Evolutionary conservation across 106 monocot genomes (phyloP).

Genomic region (Dioscorea zingiberensis): DNA sequence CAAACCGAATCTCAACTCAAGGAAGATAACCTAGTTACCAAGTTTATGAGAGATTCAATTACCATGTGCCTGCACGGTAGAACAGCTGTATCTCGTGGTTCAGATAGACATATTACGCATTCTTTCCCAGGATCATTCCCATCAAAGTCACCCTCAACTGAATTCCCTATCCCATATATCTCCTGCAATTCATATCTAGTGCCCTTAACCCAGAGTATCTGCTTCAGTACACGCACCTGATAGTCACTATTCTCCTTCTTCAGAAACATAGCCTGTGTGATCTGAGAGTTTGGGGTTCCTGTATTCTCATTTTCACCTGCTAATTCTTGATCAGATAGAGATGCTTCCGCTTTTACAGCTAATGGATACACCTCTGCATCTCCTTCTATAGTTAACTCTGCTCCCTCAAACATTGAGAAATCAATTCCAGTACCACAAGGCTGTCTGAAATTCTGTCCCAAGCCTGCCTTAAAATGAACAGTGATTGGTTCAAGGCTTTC

Average conservation of each 20-base stretch:
- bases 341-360: slow-evolving; percentile 62
- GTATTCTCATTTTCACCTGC: slow-evolving; percentile 17
- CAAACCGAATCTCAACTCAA: too few relatives aligned
- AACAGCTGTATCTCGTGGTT: slow-evolving; percentile 71
- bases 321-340: slow-evolving; percentile 16
- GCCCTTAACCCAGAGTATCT: slow-evolving; percentile 59
- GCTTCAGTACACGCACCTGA: slow-evolving; percentile 45
- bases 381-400: slow-evolving; percentile 36
- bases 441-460: slow-evolving; percentile 71
- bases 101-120: slow-evolving; percentile 73
- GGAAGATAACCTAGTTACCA: too few relatives aligned
- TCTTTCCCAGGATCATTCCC: slow-evolving; percentile 73
- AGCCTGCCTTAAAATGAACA: slow-evolving; percentile 42
- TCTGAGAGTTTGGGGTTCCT: slow-evolving; percentile 43
- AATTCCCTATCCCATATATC: slow-evolving; percentile 79
- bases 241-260: slow-evolving; percentile 55
- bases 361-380: slow-evolving; percentile 51
- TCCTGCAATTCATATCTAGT: slow-evolving; percentile 68
- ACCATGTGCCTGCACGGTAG: slow-evolving; percentile 83
- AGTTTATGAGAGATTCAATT: not conserved
- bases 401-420: slow-evolving; percentile 46
- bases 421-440: slow-evolving; percentile 60
- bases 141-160: slow-evolving; percentile 55
- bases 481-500: slow-evolving; percentile 36
- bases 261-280: slow-evolving; percentile 65